phyloP scores from a whole-genome alignment of 306 rosid genomes.

The Hippophae gyantsensis region DNA sequence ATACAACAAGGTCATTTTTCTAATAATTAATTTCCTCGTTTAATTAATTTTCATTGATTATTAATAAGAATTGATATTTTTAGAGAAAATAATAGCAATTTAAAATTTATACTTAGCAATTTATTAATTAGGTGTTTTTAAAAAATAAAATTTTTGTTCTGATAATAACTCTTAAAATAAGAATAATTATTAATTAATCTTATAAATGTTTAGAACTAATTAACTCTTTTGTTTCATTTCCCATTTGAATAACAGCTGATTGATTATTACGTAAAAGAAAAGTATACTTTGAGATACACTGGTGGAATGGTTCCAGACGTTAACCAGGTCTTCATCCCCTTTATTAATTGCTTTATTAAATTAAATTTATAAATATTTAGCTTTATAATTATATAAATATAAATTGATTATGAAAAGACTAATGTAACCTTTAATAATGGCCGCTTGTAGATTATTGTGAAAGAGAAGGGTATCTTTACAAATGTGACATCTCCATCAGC shows the following conservation, averaged over 20 bases:
- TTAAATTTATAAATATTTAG: too few relatives aligned
- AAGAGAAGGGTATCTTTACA: constrained; percentile 90
- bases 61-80: background rate
- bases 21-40: background rate
- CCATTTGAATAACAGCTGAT: constrained; percentile 42
- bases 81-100: too few relatives aligned
- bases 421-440: background rate
- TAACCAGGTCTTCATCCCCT: constrained; percentile 57
- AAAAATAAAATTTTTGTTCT: too few relatives aligned
- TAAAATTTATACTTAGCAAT: too few relatives aligned
- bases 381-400: background rate
- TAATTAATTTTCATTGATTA: background rate
- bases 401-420: background rate
- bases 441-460: constrained; percentile 62
- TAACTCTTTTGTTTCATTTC: constrained; percentile 19
- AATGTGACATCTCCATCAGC: constrained; percentile 83
- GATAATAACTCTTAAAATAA: too few relatives aligned
- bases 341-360: too few relatives aligned
- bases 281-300: constrained; percentile 92
- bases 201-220: background rate
- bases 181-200: background rate
- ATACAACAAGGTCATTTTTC: constrained; percentile 56
- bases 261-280: constrained; percentile 70
- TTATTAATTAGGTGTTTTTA: background rate
- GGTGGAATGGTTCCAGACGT: constrained; percentile 99